Conservation (phyloP, 2,329 filamentous ascomycete genomes). For the Xylaria sp. region DNA sequence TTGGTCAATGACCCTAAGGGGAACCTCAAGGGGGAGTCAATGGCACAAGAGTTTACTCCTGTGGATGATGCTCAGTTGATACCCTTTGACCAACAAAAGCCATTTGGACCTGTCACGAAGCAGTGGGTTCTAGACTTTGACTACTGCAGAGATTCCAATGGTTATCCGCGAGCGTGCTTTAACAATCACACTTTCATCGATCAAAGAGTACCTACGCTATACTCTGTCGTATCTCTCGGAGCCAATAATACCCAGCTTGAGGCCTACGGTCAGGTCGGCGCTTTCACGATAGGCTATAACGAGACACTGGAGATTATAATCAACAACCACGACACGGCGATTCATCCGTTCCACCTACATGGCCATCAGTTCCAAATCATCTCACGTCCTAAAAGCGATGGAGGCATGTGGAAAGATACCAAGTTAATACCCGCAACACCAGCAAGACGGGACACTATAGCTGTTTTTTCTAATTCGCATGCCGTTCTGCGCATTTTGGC, state of each 20-base stretch:
- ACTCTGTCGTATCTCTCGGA: constrained; percentile 68
- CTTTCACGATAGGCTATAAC: constrained; percentile 47
- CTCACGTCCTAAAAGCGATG: constrained; percentile 44
- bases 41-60: constrained; percentile 51
- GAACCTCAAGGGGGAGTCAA: constrained; percentile 37
- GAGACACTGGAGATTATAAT: constrained; percentile 54
- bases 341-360: constrained; percentile 61
- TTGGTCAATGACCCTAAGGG: constrained; percentile 46
- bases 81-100: constrained; percentile 57
- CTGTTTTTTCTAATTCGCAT: constrained; percentile 50
- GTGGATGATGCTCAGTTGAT: constrained; percentile 67
- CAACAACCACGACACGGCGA: constrained; percentile 55
- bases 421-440: constrained; percentile 39
- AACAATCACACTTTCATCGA: constrained; percentile 71
- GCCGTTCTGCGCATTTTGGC: constrained; percentile 58
- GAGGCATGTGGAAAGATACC: constrained; percentile 45
- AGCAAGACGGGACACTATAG: constrained; percentile 46
- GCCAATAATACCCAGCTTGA: constrained; percentile 48
- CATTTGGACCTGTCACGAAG: constrained; percentile 59
- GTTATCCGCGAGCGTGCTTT: constrained; percentile 65
- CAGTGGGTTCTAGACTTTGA: constrained; percentile 60
- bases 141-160: constrained; percentile 67
- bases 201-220: constrained; percentile 73
- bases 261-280: constrained; percentile 52
- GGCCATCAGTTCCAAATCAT: constrained; percentile 63